A percentile compares a stretch with the other conserved stretches of the same genome.
phyloP scores from a whole-genome alignment of 768 basidiomycete genomes.

The Tylopilus rubrobrunneus region DNA sequence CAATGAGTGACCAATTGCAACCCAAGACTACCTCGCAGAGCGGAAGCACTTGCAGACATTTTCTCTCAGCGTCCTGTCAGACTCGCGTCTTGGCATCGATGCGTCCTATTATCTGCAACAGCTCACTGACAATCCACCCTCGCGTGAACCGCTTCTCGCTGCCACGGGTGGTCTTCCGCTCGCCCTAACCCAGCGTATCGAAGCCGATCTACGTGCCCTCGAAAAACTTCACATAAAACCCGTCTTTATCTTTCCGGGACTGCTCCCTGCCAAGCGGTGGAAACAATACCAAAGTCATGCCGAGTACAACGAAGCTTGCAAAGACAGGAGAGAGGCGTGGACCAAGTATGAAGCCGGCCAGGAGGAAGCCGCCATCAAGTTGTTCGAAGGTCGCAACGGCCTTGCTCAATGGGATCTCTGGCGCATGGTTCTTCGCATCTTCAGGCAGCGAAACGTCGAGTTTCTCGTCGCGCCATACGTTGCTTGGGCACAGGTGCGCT shows the following conservation, averaged over 20 bases:
- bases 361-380: conserved; percentile 81
- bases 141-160: conserved; percentile 87
- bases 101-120: conserved; percentile 84
- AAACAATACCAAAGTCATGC: conserved; percentile 50
- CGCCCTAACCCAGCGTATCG: conserved; percentile 82
- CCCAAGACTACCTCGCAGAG: conserved; percentile 75
- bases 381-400: conserved; percentile 74
- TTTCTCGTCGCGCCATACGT: conserved; percentile 95
- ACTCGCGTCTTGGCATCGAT: conserved; percentile 96
- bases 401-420: conserved; percentile 90
- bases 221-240: conserved; percentile 94
- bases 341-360: conserved; percentile 87
- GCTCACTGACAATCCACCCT: conserved; percentile 69
- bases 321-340: conserved; percentile 86
- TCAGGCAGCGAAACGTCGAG: conserved; percentile 92
- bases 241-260: conserved; percentile 95
- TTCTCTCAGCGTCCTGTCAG: conserved; percentile 75
- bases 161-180: conserved; percentile 95
- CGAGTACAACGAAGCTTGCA: conserved; percentile 63
- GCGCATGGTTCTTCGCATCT: conserved; percentile 87
- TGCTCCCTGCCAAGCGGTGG: conserved; percentile 72
- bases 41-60: conserved; percentile 85
- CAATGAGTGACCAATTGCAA: not conserved
- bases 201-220: conserved; percentile 84
- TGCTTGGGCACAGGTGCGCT: conserved; percentile 89